Conservation (phyloP, 371 early-diverging fungal species). For the Mucor plumbeus region DNA sequence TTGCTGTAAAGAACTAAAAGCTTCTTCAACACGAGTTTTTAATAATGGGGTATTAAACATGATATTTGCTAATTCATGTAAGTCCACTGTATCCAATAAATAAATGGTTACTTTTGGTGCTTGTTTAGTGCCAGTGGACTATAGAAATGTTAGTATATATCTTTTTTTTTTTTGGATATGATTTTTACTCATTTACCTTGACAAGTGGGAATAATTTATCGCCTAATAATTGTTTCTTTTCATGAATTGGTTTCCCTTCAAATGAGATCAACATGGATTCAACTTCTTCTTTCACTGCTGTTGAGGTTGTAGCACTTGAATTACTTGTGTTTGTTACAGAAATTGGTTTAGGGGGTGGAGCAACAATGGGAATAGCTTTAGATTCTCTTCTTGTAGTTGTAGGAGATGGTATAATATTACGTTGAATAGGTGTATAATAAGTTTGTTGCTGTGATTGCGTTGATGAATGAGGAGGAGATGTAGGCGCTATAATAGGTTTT, state of each 20-base stretch:
- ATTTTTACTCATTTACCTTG: slow-evolving; percentile 29
- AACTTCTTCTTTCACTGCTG: slow-evolving; percentile 12
- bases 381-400: slow-evolving; percentile 25
- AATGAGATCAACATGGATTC: slow-evolving; percentile 25
- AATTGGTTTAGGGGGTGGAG: slow-evolving; percentile 23
- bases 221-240: slow-evolving; percentile 47
- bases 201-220: slow-evolving; percentile 50
- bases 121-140: slow-evolving; percentile 46
- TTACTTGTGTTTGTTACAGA: slow-evolving; percentile 14
- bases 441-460: not conserved
- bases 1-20: slow-evolving; percentile 24
- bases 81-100: slow-evolving; percentile 48
- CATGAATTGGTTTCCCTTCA: slow-evolving; percentile 38
- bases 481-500: not conserved
- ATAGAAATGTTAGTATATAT: not conserved
- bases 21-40: slow-evolving; percentile 36
- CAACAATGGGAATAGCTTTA: slow-evolving; percentile 47
- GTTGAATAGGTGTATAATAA: not conserved
- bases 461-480: slow-evolving; percentile 8
- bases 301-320: not conserved
- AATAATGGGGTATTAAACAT: slow-evolving; percentile 46
- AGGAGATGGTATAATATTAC: slow-evolving; percentile 9
- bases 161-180: no score
- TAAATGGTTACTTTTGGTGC: slow-evolving; percentile 53
- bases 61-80: slow-evolving; percentile 42